These are phyloP conservation scores for Phlebiopsis gigantea DNA, from an alignment of 768 basidiomycete species.

Conservation along the genomic window DNA sequence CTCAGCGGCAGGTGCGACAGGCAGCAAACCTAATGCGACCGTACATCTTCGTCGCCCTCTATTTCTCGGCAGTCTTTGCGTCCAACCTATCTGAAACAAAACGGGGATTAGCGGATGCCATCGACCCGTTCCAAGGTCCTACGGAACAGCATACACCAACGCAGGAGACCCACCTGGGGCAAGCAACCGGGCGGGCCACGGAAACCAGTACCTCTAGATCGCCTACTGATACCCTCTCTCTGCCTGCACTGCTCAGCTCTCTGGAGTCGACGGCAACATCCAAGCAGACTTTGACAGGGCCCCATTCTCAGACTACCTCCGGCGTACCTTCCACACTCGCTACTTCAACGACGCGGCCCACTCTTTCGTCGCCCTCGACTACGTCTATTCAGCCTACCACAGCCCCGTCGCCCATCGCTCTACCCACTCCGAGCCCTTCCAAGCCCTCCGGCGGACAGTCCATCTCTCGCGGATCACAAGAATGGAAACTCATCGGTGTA, in stretches of 20 bases:
- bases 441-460: background rate
- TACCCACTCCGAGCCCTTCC: background rate
- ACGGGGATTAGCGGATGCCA: slow-evolving; percentile 8
- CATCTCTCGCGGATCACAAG: slow-evolving; percentile 32
- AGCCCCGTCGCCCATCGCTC: background rate
- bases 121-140: background rate
- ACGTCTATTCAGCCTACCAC: background rate
- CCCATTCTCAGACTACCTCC: background rate
- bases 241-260: background rate
- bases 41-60: background rate
- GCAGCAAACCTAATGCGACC: background rate
- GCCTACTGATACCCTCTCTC: background rate
- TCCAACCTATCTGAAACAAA: background rate
- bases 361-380: background rate
- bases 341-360: background rate
- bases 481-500: slow-evolving; percentile 71
- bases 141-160: background rate
- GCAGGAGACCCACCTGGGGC: slow-evolving; percentile 1
- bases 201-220: background rate
- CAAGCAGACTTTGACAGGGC: background rate
- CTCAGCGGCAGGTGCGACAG: background rate
- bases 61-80: background rate
- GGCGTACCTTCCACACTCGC: background rate
- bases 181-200: background rate
- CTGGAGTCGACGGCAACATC: slow-evolving; percentile 1